A percentile compares a stretch with the other conserved stretches of the same genome.
Conservation (phyloP, 1,139 yeast species). For the Taphrina communis region DNA sequence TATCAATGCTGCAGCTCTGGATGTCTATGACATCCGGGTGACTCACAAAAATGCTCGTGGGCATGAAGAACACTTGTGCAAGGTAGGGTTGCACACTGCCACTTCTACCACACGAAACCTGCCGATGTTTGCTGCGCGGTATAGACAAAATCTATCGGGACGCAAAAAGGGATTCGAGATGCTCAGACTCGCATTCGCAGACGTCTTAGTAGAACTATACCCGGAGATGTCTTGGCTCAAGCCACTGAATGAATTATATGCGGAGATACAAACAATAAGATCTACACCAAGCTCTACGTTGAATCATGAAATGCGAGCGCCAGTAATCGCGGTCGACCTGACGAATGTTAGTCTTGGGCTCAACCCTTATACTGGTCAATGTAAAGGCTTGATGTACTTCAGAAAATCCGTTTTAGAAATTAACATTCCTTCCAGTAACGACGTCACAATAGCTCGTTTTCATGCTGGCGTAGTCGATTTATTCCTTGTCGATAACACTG, state of each 20-base stretch:
- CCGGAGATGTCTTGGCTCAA: slow-evolving; percentile 38
- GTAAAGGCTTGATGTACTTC: slow-evolving; percentile 28
- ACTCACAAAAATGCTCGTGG: not conserved
- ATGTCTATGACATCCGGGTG: not conserved
- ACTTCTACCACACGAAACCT: not conserved
- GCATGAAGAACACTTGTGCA: not conserved
- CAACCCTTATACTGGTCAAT: slow-evolving; percentile 17
- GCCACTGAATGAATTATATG: not conserved
- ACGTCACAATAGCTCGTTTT: not conserved
- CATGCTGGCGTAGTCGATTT: slow-evolving; percentile 44
- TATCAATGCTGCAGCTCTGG: slow-evolving; percentile 14
- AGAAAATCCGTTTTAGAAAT: slow-evolving; percentile 8
- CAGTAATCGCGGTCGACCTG: slow-evolving; percentile 15
- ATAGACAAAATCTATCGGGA: slow-evolving; percentile 21
- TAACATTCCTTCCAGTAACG: not conserved
- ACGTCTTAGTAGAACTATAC: slow-evolving; percentile 1
- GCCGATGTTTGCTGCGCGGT: slow-evolving; percentile 24
- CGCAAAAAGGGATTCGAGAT: not conserved
- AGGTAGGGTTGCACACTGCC: slow-evolving; percentile 10
- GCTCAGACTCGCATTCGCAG: slow-evolving; percentile 25
- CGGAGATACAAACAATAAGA: not conserved
- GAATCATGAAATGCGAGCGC: not conserved
- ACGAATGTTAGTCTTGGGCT: slow-evolving; percentile 18
- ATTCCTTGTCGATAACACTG: slow-evolving; percentile 42
- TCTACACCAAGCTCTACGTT: not conserved